These are phyloP conservation scores for Schizothecium vesticola DNA, from an alignment of 495 filamentous ascomycete species.

Conservation along the genomic window DNA sequence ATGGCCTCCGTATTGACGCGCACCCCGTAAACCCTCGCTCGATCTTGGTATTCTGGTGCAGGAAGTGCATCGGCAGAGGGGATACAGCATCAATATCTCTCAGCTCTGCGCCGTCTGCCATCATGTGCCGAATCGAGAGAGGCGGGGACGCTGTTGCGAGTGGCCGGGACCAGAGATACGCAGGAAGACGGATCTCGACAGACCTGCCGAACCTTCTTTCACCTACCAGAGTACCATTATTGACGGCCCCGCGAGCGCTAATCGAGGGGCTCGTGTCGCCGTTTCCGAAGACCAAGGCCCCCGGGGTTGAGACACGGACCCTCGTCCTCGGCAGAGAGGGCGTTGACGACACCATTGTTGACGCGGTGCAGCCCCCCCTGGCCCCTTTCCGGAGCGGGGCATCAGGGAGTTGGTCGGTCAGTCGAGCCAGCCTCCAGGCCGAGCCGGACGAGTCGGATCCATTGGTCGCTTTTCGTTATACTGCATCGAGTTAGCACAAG, in stretches of 20 bases:
- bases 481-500: conserved; percentile 14
- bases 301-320: conserved; percentile 11
- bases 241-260: conserved; percentile 8
- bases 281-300: conserved; percentile 6
- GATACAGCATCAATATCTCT: not conserved
- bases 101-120: not conserved
- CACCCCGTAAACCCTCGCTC: conserved; percentile 12
- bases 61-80: conserved; percentile 4
- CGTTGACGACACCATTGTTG: conserved; percentile 7
- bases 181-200: not conserved
- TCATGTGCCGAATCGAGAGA: not conserved
- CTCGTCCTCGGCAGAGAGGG: conserved; percentile 10
- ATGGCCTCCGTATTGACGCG: conserved; percentile 22
- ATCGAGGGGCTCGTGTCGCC: conserved; percentile 1
- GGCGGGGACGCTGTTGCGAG: not conserved
- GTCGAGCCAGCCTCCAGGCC: not conserved
- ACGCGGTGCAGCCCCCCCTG: not conserved
- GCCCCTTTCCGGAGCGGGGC: not conserved
- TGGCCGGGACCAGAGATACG: not conserved
- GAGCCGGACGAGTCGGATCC: conserved; percentile 17
- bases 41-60: conserved; percentile 13
- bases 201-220: conserved; percentile 9
- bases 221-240: conserved; percentile 10
- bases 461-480: conserved; percentile 9
- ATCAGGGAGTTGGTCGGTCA: not conserved